These are phyloP conservation scores for Phaseolus coccineus DNA, from an alignment of 331 rosid species.

Conservation along the genomic window DNA sequence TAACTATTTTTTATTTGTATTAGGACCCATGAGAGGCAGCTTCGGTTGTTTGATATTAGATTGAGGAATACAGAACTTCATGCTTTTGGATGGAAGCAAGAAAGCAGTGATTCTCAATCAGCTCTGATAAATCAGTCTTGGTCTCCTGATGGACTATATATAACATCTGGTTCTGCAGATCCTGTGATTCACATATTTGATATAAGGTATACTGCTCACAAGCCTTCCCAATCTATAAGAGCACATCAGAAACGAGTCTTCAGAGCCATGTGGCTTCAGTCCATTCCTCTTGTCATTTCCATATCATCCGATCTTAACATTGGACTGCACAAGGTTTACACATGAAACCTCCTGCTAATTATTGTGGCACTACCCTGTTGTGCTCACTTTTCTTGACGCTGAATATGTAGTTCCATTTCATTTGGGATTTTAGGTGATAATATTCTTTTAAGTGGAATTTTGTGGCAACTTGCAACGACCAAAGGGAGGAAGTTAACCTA, in stretches of 20 bases:
- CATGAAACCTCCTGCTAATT: constrained; percentile 42
- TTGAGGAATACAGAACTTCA: constrained; percentile 88
- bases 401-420: constrained; percentile 12
- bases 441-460: constrained; percentile 11
- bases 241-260: constrained; percentile 96
- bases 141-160: constrained; percentile 95
- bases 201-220: constrained; percentile 72
- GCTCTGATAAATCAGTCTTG: constrained; percentile 97
- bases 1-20: constrained; percentile 40
- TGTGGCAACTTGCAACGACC: constrained; percentile 22
- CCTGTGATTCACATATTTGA: constrained; percentile 94
- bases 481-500: constrained; percentile 2
- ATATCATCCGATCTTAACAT: constrained; percentile 92
- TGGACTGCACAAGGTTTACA: constrained; percentile 68
- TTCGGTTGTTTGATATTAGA: constrained; percentile 86
- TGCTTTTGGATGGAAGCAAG: constrained; percentile 98
- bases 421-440: constrained; percentile 1
- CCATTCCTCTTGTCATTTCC: constrained; percentile 80
- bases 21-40: constrained; percentile 93
- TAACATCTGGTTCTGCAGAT: constrained; percentile 91
- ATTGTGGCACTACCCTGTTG: not conserved
- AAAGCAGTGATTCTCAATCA: constrained; percentile 95
- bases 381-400: constrained; percentile 26
- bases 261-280: constrained; percentile 86
- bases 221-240: constrained; percentile 79